A percentile compares a stretch with the other conserved stretches of the same genome.
phyloP scores from a whole-genome alignment of 306 rosid species.

The Prunus campanulata region DNA sequence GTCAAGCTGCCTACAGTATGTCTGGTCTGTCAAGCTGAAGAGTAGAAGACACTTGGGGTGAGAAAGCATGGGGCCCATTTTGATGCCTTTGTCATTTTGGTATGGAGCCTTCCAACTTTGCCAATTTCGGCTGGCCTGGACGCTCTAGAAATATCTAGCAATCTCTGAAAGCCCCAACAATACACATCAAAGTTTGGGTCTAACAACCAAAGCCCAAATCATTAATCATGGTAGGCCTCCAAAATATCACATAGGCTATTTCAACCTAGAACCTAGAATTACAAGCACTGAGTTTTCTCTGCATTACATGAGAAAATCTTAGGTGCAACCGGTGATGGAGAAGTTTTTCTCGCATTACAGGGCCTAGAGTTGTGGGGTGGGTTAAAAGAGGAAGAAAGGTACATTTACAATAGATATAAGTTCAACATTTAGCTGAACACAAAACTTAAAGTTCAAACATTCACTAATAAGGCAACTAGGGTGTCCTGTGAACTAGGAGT shows the following conservation, averaged over 20 bases:
- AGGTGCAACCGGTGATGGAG: neutral
- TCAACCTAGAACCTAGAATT: neutral
- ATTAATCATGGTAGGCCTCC: neutral
- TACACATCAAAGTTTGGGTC: neutral
- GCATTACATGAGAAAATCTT: neutral
- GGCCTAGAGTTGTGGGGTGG: neutral
- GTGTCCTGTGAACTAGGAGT: neutral
- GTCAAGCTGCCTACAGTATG: conserved; percentile 42
- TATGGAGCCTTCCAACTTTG: neutral
- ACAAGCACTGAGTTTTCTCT: neutral
- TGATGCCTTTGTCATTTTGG: conserved; percentile 20
- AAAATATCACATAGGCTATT: neutral
- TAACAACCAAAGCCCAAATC: neutral
- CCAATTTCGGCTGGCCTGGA: neutral
- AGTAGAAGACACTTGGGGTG: neutral
- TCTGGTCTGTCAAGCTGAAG: conserved; percentile 33
- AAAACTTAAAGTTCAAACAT: neutral
- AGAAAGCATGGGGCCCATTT: conserved; percentile 24
- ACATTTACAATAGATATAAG: neutral
- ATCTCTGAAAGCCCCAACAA: neutral
- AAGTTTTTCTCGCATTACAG: neutral
- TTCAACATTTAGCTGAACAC: neutral
- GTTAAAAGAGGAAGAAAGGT: neutral
- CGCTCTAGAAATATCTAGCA: neutral
- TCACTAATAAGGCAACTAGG: neutral